Percentiles rank a stretch among this genome's conserved stretches.
Conservation (phyloP, 257 asterid species). For the Craterostigma plantagineum region DNA sequence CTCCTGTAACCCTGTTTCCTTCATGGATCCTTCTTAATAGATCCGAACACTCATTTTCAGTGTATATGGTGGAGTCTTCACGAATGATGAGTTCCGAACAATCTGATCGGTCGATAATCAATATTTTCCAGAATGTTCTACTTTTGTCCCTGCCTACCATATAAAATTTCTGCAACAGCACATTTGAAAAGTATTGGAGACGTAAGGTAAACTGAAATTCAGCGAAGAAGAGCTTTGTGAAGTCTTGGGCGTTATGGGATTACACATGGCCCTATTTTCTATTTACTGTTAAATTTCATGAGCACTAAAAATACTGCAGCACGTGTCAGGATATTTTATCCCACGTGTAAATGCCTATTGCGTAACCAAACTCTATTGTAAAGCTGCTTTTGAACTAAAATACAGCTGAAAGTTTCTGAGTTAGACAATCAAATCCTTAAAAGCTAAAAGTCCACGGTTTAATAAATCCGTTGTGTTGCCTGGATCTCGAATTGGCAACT, state of each 20-base stretch:
- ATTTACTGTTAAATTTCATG: too few relatives aligned
- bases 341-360: too few relatives aligned
- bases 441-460: too few relatives aligned
- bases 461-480: too few relatives aligned
- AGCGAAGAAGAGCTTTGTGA: background rate
- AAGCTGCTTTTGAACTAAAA: too few relatives aligned
- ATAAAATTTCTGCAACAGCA: conserved; percentile 59
- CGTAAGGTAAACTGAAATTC: background rate
- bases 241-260: background rate
- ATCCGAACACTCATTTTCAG: conserved; percentile 83
- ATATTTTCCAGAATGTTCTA: conserved; percentile 73
- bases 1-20: conserved; percentile 82
- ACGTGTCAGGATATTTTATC: too few relatives aligned
- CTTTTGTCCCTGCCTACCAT: conserved; percentile 93
- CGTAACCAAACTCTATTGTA: too few relatives aligned
- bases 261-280: too few relatives aligned
- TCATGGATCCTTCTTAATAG: conserved; percentile 78
- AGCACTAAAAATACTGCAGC: too few relatives aligned
- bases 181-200: conserved; percentile 7
- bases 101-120: conserved; percentile 80
- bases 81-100: conserved; percentile 60
- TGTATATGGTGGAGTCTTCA: conserved; percentile 75
- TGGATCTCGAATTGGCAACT: too few relatives aligned
- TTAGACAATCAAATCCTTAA: too few relatives aligned
- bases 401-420: too few relatives aligned